These are phyloP conservation scores for Phytophthora crassamura DNA, from an alignment of 352 stramenopile species.

Conservation along the genomic window DNA sequence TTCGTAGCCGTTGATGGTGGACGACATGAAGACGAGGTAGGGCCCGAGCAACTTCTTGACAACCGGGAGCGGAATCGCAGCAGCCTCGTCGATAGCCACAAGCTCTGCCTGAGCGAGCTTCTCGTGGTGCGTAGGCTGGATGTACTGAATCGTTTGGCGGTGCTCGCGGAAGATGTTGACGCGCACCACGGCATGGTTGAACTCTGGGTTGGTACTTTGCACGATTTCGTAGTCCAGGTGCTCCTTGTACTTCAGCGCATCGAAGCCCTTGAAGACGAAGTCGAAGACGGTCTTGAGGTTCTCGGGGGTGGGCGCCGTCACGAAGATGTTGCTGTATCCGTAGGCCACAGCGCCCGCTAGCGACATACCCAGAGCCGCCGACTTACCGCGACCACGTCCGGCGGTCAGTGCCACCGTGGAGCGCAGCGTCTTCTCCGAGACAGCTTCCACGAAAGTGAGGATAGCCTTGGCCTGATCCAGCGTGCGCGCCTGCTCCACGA, in stretches of 20 bases:
- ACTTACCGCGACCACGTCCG: slow-evolving; percentile 94
- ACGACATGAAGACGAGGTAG: slow-evolving; percentile 99
- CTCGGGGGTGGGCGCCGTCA: slow-evolving; percentile 98
- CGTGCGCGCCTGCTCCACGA: slow-evolving; percentile 96
- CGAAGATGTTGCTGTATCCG: slow-evolving; percentile 95
- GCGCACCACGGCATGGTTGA: slow-evolving; percentile 91
- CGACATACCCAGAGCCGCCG: slow-evolving; percentile 96
- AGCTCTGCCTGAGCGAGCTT: slow-evolving; percentile 98
- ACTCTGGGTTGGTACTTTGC: slow-evolving; percentile 88
- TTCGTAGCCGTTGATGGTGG: slow-evolving; percentile 99
- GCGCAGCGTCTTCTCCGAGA: slow-evolving; percentile 96
- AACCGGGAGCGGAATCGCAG: slow-evolving; percentile 99
- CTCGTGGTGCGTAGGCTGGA: slow-evolving; percentile 93
- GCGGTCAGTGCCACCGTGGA: slow-evolving; percentile 97
- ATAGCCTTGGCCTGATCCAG: slow-evolving; percentile 96
- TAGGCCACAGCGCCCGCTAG: slow-evolving; percentile 85
- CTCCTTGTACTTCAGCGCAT: slow-evolving; percentile 94
- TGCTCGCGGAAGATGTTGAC: slow-evolving; percentile 98
- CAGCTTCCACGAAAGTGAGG: slow-evolving; percentile 98
- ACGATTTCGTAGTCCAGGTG: slow-evolving; percentile 98
- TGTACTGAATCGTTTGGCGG: slow-evolving; percentile 98
- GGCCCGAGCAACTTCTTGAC: slow-evolving; percentile 96
- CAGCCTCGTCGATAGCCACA: slow-evolving; percentile 98
- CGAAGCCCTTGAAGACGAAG: slow-evolving; percentile 97
- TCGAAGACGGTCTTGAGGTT: slow-evolving; percentile 99